phyloP scores from a whole-genome alignment of 2,329 filamentous ascomycete genomes.

The Eutypella sp. region DNA sequence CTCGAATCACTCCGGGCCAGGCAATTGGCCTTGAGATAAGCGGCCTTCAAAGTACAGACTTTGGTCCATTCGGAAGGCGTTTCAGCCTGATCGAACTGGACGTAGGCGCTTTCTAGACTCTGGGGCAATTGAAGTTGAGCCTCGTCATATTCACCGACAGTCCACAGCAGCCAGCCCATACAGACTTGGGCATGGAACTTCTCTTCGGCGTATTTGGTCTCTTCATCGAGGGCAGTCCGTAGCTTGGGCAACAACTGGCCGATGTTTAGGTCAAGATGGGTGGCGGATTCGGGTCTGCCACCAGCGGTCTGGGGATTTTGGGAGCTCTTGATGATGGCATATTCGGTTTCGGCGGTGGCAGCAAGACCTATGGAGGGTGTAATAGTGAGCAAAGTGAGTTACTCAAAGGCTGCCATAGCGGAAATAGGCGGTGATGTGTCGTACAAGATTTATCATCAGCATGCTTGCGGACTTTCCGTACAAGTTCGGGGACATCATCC shows the following conservation, averaged over 20 bases:
- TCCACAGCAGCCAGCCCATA: slow-evolving; percentile 81
- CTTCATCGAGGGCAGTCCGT: slow-evolving; percentile 52
- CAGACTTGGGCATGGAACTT: slow-evolving; percentile 77
- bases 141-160: slow-evolving; percentile 61
- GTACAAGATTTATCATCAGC: slow-evolving; percentile 79
- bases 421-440: slow-evolving; percentile 23
- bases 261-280: slow-evolving; percentile 40
- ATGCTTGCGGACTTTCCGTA: slow-evolving; percentile 93
- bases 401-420: too few relatives aligned
- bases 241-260: slow-evolving; percentile 45
- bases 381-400: slow-evolving; percentile 15
- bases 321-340: slow-evolving; percentile 54
- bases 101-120: slow-evolving; percentile 52
- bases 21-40: slow-evolving; percentile 69
- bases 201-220: slow-evolving; percentile 50
- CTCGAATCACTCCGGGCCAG: slow-evolving; percentile 45
- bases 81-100: slow-evolving; percentile 46
- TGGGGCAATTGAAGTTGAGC: slow-evolving; percentile 59
- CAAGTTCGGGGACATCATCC: slow-evolving; percentile 79
- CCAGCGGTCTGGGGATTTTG: slow-evolving; percentile 33
- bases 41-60: slow-evolving; percentile 73
- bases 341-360: slow-evolving; percentile 65
- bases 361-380: slow-evolving; percentile 54
- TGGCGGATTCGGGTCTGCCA: slow-evolving; percentile 38
- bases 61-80: slow-evolving; percentile 69